Evolutionary conservation across 2,329 filamentous ascomycete species (phyloP).

Genomic region (Paramyrothecium roridum): DNA sequence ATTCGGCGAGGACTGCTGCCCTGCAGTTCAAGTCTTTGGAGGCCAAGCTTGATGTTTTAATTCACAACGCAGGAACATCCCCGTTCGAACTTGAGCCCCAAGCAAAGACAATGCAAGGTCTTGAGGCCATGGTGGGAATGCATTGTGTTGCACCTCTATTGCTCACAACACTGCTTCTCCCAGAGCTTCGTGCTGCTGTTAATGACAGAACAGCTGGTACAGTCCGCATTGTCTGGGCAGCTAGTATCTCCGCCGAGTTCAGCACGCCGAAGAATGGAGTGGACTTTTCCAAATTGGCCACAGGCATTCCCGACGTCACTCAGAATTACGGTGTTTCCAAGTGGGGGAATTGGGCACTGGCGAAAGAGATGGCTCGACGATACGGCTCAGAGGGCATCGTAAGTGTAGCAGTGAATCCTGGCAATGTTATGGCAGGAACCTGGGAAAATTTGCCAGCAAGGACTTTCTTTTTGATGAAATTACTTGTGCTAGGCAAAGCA

Average conservation of each 20-base stretch:
- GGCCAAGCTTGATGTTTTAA: conserved; percentile 37
- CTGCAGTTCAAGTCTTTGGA: conserved; percentile 32
- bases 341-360: neutral
- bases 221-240: conserved; percentile 25
- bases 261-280: conserved; percentile 20
- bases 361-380: neutral
- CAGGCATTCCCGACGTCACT: neutral
- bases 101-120: conserved; percentile 19
- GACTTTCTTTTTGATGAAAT: conserved; percentile 30
- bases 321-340: neutral
- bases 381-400: neutral
- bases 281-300: conserved; percentile 12
- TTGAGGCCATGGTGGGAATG: conserved; percentile 29
- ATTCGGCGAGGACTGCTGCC: conserved; percentile 33
- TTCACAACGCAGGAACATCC: conserved; percentile 30
- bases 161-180: conserved; percentile 28
- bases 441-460: conserved; percentile 20
- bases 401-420: neutral
- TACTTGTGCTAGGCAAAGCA: conserved; percentile 26
- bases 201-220: neutral
- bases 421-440: conserved; percentile 13
- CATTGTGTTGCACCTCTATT: conserved; percentile 30
- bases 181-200: conserved; percentile 26
- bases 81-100: conserved; percentile 8
- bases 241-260: conserved; percentile 23